Conservation (phyloP, 352 stramenopile species). For the Saprolegnia diclina region DNA sequence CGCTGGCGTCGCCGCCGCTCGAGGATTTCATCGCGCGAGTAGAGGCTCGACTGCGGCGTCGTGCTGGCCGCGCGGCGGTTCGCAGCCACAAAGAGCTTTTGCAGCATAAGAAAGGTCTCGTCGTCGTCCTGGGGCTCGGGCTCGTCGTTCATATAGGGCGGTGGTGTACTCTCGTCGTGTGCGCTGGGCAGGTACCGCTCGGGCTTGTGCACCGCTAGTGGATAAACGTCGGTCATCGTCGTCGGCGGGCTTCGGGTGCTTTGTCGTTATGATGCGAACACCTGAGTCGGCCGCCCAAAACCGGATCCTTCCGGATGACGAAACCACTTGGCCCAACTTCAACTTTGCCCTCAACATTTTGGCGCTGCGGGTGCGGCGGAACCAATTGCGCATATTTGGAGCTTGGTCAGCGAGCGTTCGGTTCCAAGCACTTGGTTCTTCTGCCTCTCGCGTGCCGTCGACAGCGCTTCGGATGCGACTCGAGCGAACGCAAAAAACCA, state of each 20-base stretch:
- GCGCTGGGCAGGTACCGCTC: not conserved
- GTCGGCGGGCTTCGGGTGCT: not conserved
- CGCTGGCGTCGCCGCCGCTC: slow-evolving; percentile 3
- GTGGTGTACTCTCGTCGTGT: no score
- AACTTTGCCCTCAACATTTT: not conserved
- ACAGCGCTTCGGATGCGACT: no score
- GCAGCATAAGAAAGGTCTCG: slow-evolving; percentile 10
- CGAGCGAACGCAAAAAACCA: no score
- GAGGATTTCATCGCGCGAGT: slow-evolving; percentile 6
- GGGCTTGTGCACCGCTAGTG: not conserved
- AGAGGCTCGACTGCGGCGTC: not conserved
- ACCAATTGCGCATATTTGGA: not conserved
- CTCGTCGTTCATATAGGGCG: not conserved
- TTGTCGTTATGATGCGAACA: not conserved
- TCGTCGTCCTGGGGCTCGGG: slow-evolving; percentile 6
- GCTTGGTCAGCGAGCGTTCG: no score
- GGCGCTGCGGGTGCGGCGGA: no score
- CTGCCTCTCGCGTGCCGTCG: no score
- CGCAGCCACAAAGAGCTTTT: slow-evolving; percentile 5
- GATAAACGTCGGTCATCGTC: not conserved
- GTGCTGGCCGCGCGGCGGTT: not conserved
- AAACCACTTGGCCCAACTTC: not conserved
- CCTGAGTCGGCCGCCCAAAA: not conserved
- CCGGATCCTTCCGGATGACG: not conserved
- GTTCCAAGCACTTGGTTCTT: no score